Conservation (phyloP, 2,329 filamentous ascomycete genomes). For the Pseudovirgaria hyperparasitica region DNA sequence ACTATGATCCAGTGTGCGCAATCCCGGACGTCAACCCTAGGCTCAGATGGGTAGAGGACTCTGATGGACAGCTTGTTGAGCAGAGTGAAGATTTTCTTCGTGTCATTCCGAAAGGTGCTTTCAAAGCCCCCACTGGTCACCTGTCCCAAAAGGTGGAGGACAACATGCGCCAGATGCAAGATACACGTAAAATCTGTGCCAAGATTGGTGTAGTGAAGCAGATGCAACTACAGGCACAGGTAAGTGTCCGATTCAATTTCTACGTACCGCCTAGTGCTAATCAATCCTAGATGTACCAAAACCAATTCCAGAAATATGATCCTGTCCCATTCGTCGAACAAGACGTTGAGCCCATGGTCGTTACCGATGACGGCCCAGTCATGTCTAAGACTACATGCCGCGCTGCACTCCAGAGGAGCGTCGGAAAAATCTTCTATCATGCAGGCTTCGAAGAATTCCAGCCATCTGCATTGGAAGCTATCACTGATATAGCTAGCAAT, state of each 20-base stretch:
- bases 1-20: constrained; percentile 77
- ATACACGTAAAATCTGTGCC: constrained; percentile 87
- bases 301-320: constrained; percentile 95
- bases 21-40: constrained; percentile 73
- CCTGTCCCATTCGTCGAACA: constrained; percentile 77
- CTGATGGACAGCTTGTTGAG: constrained; percentile 78
- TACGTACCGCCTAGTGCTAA: constrained; percentile 7
- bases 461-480: constrained; percentile 78
- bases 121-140: constrained; percentile 60
- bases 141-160: constrained; percentile 71
- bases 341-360: constrained; percentile 79
- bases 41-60: constrained; percentile 79
- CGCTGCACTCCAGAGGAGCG: constrained; percentile 74
- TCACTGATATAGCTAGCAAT: constrained; percentile 79
- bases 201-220: constrained; percentile 98
- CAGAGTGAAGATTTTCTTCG: constrained; percentile 74
- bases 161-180: constrained; percentile 91
- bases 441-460: constrained; percentile 96
- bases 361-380: constrained; percentile 76
- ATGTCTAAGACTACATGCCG: constrained; percentile 75
- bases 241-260: constrained; percentile 28
- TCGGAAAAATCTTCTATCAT: constrained; percentile 91
- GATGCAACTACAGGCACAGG: constrained; percentile 97
- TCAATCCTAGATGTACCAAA: constrained; percentile 66
- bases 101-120: constrained; percentile 62